These are phyloP conservation scores for Phytophthora multivora DNA, from an alignment of 352 stramenopile species.

Conservation along the genomic window DNA sequence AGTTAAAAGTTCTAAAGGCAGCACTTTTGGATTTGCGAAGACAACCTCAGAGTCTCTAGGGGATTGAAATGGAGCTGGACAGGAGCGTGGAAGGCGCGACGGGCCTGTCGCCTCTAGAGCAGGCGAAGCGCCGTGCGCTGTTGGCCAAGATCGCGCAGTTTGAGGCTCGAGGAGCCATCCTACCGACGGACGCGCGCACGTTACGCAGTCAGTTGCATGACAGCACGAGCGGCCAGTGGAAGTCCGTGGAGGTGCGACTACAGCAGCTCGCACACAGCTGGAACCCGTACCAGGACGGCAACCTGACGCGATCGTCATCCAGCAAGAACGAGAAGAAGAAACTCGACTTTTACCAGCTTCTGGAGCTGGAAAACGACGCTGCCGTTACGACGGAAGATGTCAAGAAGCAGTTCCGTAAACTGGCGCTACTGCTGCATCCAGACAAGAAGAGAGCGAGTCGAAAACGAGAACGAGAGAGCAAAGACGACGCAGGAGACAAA, in stretches of 20 bases:
- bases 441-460: slow-evolving; percentile 54
- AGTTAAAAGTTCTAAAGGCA: too few species aligned
- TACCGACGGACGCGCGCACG: slow-evolving; percentile 65
- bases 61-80: slow-evolving; percentile 13
- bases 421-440: slow-evolving; percentile 69
- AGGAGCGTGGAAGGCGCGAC: not conserved
- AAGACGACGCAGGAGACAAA: slow-evolving; percentile 7
- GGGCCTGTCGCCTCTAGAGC: slow-evolving; percentile 16
- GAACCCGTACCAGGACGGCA: slow-evolving; percentile 80
- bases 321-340: slow-evolving; percentile 38
- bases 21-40: too few species aligned
- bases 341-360: slow-evolving; percentile 70
- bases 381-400: slow-evolving; percentile 49
- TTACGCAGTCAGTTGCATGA: slow-evolving; percentile 69
- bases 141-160: slow-evolving; percentile 62
- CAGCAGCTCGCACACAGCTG: slow-evolving; percentile 62
- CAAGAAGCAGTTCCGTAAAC: slow-evolving; percentile 69
- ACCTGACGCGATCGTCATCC: not conserved
- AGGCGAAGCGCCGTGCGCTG: slow-evolving; percentile 37
- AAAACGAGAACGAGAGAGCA: slow-evolving; percentile 4
- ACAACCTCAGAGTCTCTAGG: too few species aligned
- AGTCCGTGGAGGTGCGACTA: slow-evolving; percentile 61
- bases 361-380: slow-evolving; percentile 40
- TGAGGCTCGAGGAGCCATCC: slow-evolving; percentile 58
- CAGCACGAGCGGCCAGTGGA: slow-evolving; percentile 63